Evolutionary conservation across 176 grass and related monocot species (phyloP), one percentile per base, ranked within the genome.

Genomic region (Carex parvula): DNA sequence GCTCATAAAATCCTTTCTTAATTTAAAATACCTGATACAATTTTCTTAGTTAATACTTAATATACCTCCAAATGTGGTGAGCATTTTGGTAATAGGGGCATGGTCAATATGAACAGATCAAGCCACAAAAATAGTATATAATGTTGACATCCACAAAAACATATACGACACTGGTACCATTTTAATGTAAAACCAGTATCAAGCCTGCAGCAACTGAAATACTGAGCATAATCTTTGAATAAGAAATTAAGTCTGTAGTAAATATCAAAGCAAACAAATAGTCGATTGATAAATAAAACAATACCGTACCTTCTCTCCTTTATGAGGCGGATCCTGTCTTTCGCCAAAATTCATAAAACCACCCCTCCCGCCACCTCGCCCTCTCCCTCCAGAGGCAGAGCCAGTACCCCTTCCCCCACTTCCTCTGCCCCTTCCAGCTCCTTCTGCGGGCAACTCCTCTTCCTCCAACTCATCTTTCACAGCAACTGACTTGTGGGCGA

Each of bases 301-400:
- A 63, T 70, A 77, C 56, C 2, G 33, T 88, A 96, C 97, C 91
- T 99, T 99, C 86, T 99, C 97, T 79, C 97, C 93, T 91, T 96
- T 96, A 84, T 95, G 97, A 64, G 97, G 97, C 30, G 97, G 97
- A 65, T 99, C 97, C 85, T 95, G 94, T 78, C 97, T 94, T 67
- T 99, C 97, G 84, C 93, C 97, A 87, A 95, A 99, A 92, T 94
- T 95, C 93, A 96, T 96, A 79, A 89, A 99, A 84, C 75, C 89
- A 81, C 93, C 97, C 83, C 97, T 94, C 35, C 96, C 93, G 84
- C 91, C 91, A 9, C 91, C 96, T 88, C 91, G 89, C 86, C 96
- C 96, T 93, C 93, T 90, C 8, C 91, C 96, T 70, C 83, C 91
- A 80, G 90, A 32, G 62, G 87, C 66, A 57, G 85, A 80, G 88